Evolutionary conservation across 768 basidiomycete species (phyloP).

Genomic region (Russula abietina): DNA sequence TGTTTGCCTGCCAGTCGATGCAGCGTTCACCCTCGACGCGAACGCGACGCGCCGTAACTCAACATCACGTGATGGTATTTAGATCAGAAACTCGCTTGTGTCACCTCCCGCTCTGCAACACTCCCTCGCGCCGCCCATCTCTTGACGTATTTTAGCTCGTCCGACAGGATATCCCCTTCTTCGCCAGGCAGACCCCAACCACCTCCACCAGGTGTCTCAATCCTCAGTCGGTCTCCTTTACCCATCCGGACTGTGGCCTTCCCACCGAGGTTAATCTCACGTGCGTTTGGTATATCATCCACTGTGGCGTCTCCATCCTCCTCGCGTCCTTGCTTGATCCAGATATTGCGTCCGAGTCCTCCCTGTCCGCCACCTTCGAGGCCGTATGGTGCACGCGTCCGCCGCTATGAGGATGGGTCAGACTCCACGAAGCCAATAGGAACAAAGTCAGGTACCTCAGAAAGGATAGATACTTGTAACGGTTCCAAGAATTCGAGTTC

Average conservation of each 20-base stretch:
- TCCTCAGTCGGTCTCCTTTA: conserved; percentile 71
- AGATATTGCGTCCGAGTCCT: conserved; percentile 74
- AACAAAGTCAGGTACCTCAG: conserved; percentile 49
- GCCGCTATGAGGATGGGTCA: conserved; percentile 43
- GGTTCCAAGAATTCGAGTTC: conserved; percentile 78
- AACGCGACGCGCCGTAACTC: conserved; percentile 11
- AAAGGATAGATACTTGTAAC: conserved; percentile 83
- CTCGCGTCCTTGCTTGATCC: conserved; percentile 65
- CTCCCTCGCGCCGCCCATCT: conserved; percentile 71
- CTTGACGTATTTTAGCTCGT: conserved; percentile 33
- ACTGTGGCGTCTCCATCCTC: conserved; percentile 54
- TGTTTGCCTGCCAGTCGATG: background rate
- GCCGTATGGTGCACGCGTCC: conserved; percentile 83
- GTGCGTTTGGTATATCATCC: conserved; percentile 58
- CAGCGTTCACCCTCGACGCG: background rate
- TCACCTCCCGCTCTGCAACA: conserved; percentile 54
- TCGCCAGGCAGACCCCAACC: conserved; percentile 57
- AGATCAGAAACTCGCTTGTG: conserved; percentile 48
- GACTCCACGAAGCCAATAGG: background rate
- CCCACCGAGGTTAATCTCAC: conserved; percentile 82
- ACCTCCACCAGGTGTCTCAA: conserved; percentile 89
- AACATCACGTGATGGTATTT: conserved; percentile 20
- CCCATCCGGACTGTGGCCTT: conserved; percentile 87
- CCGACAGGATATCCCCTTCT: conserved; percentile 25
- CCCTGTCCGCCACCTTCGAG: conserved; percentile 74